These are phyloP conservation scores for Diplocarpon rosae DNA, from an alignment of 2,329 filamentous ascomycete genomes.

Conservation along the genomic window DNA sequence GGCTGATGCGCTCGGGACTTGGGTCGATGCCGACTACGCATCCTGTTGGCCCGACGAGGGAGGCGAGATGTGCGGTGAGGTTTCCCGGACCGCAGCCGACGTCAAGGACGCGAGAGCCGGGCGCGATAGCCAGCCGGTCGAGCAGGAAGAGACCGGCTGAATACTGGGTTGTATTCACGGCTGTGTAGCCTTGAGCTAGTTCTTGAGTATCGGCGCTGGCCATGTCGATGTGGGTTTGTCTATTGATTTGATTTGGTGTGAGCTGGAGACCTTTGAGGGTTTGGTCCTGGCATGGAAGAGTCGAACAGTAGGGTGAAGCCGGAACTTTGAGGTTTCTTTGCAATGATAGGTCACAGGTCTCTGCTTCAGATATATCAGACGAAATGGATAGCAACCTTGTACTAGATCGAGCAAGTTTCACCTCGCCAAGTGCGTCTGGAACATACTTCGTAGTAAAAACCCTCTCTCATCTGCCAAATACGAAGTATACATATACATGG, in stretches of 20 bases:
- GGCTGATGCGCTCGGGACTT: conserved; percentile 5
- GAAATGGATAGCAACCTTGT: too few relatives aligned
- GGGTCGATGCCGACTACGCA: conserved; percentile 8
- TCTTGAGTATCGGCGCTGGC: conserved; percentile 10
- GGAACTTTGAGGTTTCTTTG: too few relatives aligned
- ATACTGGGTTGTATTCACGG: conserved; percentile 7
- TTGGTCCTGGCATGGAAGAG: too few relatives aligned
- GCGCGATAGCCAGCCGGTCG: background rate
- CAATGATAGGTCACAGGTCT: too few relatives aligned
- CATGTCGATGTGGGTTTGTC: background rate
- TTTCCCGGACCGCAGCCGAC: conserved; percentile 29
- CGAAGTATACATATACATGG: too few relatives aligned
- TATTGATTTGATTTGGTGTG: background rate
- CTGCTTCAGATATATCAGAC: too few relatives aligned
- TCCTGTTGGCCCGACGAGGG: background rate
- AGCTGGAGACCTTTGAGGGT: too few relatives aligned
- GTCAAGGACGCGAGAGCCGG: conserved; percentile 22
- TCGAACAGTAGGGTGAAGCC: too few relatives aligned
- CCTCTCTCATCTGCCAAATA: too few relatives aligned
- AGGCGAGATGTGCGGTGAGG: conserved; percentile 16
- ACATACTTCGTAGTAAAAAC: too few relatives aligned
- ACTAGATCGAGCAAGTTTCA: too few relatives aligned
- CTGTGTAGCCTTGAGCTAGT: conserved; percentile 9
- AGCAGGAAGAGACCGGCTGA: conserved; percentile 7
- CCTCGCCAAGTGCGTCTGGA: too few relatives aligned